Base-by-base conservation (phyloP, 2,329 filamentous ascomycete genomes). In the Myriosclerotinia duriaeana region DNA sequence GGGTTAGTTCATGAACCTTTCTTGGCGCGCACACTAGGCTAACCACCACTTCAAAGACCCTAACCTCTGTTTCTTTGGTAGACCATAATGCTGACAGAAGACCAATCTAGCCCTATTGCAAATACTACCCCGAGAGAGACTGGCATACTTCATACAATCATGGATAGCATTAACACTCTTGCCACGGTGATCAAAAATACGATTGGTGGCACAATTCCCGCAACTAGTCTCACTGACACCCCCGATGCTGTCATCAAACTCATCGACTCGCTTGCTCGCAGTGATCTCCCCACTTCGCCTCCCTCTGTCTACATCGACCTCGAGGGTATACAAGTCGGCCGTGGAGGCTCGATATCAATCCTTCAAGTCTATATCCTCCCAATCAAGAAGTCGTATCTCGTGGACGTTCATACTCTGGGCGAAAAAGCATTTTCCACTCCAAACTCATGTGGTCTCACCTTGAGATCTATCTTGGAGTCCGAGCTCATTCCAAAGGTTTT, bases 401-500 rank as follows among this genome's bases (percentile, higher is more conserved):
- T 84, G 62, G 80, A 83, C 67, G 71, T 83, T 26, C 73, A 78
- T 52, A 71, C 53, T 0, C 77, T 84, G 0, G 70, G 73, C 0
- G 22, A 63, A 7, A 34, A 67, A 40, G 78, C 79, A 0, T 83
- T 84, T 69, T 65, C 48, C 1, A 72, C 69, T 22, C 15, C 68
- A 48, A n/a, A 75, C 69, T 2, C 67, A 78, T 54, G 64, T 12
- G 44, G 53, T 11, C 14, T 48, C 2, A 70, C 74, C 5, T 67
- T 81, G 1, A 79, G 80, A 68, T 54, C 58, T 0, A 78, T 87
- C 12, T 73, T 87, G 0, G 80, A 87, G 72, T 79, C 77, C 0
- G 8, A 68, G 0, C 11, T 56, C 0, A 80, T 82, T 20, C 74
- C 76, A 0, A 87, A 87, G 69, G 80, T 82, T 40, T 79, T 87